phyloP scores from a whole-genome alignment of 2,329 filamentous ascomycete species.

The Cordyceps militaris region DNA sequence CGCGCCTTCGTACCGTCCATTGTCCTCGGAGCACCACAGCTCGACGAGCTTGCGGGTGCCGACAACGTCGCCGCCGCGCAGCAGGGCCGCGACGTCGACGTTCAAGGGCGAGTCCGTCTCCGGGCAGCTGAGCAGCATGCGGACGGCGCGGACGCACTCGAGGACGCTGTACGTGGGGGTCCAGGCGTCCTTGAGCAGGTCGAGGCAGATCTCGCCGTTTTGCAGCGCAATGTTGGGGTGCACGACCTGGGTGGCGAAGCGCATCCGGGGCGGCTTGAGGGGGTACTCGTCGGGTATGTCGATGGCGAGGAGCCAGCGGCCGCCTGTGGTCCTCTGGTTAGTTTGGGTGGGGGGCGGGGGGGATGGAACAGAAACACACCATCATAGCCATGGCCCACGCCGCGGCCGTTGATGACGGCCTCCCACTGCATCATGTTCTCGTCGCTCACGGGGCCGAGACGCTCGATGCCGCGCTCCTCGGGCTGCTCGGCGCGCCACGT shows the following conservation, averaged over 20 bases:
- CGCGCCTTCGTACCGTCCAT: conserved; percentile 30
- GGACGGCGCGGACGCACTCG: conserved; percentile 64
- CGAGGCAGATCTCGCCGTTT: conserved; percentile 89
- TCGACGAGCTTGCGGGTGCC: conserved; percentile 64
- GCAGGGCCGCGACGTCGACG: conserved; percentile 66
- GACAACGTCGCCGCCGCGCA: conserved; percentile 60
- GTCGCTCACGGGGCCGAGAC: conserved; percentile 48
- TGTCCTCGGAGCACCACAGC: conserved; percentile 51
- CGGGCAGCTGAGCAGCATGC: conserved; percentile 57
- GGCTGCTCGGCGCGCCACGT: conserved; percentile 43
- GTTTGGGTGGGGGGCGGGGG: not conserved
- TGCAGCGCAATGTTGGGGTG: conserved; percentile 68
- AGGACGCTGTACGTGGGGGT: conserved; percentile 78
- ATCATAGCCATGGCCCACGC: conserved; percentile 49
- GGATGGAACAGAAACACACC: conserved; percentile 29
- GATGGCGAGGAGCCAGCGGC: conserved; percentile 79
- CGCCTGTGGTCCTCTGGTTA: conserved; percentile 37
- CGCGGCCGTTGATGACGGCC: conserved; percentile 53
- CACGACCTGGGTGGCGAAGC: conserved; percentile 76
- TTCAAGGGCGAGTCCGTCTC: conserved; percentile 72
- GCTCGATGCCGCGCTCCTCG: conserved; percentile 49
- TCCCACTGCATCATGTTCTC: conserved; percentile 52
- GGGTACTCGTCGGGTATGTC: conserved; percentile 73
- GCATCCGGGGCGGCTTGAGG: conserved; percentile 65
- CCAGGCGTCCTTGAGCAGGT: conserved; percentile 75